A percentile compares a stretch with the other conserved stretches of the same genome.
Evolutionary conservation across 2,329 filamentous ascomycete species (phyloP).

Genomic region (Neonectria faginata): DNA sequence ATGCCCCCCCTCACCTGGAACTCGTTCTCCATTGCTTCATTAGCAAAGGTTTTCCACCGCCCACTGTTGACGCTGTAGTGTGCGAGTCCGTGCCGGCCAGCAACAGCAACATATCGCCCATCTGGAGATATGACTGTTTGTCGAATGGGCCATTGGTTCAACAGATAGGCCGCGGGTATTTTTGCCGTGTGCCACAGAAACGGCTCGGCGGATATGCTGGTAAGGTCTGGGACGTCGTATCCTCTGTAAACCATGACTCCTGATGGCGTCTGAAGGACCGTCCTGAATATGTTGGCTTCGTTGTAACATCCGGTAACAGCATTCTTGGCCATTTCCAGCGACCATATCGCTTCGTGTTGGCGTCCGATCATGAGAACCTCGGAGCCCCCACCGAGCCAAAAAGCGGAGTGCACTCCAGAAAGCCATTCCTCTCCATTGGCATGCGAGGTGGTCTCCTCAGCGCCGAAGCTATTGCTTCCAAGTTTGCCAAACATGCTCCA

Average conservation of each 20-base stretch:
- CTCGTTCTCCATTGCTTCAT: constrained; percentile 83
- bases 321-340: constrained; percentile 92
- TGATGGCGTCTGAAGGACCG: constrained; percentile 87
- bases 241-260: constrained; percentile 93
- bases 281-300: constrained; percentile 89
- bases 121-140: constrained; percentile 90
- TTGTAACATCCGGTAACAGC: constrained; percentile 94
- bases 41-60: constrained; percentile 94
- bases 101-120: constrained; percentile 94
- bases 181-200: constrained; percentile 96
- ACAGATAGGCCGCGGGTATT: constrained; percentile 84
- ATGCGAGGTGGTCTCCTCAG: constrained; percentile 72
- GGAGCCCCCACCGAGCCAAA: constrained; percentile 89
- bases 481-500: constrained; percentile 98
- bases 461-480: constrained; percentile 84
- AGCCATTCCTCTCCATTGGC: constrained; percentile 86
- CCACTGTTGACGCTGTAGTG: constrained; percentile 97
- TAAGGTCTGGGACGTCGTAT: constrained; percentile 90
- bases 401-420: constrained; percentile 79
- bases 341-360: constrained; percentile 83
- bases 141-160: constrained; percentile 93
- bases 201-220: constrained; percentile 89
- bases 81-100: constrained; percentile 89
- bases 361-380: constrained; percentile 81
- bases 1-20: constrained; percentile 95